Percentiles rank a stretch among this genome's conserved stretches.
phyloP scores from a whole-genome alignment of 768 basidiomycete genomes.

The Tulasnella calospora region DNA sequence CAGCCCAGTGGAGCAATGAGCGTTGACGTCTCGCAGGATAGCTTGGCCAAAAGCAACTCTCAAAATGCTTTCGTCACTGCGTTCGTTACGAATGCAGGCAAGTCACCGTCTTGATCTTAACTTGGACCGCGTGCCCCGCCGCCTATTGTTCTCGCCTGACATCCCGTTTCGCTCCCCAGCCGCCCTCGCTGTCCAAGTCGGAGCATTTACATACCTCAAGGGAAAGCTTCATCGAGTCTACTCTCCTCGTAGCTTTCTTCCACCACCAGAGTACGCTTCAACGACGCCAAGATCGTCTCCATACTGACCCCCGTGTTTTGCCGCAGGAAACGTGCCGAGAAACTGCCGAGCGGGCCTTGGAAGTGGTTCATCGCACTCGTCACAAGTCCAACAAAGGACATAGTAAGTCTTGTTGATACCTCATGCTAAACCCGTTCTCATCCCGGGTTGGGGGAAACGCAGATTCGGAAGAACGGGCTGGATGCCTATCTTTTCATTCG shows the following conservation, averaged over 20 bases:
- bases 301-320: neutral
- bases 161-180: slow-evolving; percentile 25
- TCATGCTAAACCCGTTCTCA: neutral
- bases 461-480: slow-evolving; percentile 58
- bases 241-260: slow-evolving; percentile 57
- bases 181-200: slow-evolving; percentile 47
- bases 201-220: slow-evolving; percentile 55
- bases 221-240: slow-evolving; percentile 52
- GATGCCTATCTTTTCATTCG: slow-evolving; percentile 55
- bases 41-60: slow-evolving; percentile 31
- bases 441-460: neutral
- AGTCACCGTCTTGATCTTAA: neutral
- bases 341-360: slow-evolving; percentile 38
- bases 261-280: slow-evolving; percentile 48
- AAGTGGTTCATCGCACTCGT: slow-evolving; percentile 51
- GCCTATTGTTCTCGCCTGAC: neutral
- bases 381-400: slow-evolving; percentile 42
- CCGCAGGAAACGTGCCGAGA: slow-evolving; percentile 35
- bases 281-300: neutral
- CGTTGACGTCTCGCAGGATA: neutral
- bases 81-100: slow-evolving; percentile 48
- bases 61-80: slow-evolving; percentile 57
- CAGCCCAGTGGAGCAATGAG: neutral
- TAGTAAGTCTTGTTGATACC: slow-evolving; percentile 37
- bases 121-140: neutral